These are phyloP conservation scores for Pascua guehoae DNA, from an alignment of 1,284 basidiomycete genomes.

Conservation along the genomic window DNA sequence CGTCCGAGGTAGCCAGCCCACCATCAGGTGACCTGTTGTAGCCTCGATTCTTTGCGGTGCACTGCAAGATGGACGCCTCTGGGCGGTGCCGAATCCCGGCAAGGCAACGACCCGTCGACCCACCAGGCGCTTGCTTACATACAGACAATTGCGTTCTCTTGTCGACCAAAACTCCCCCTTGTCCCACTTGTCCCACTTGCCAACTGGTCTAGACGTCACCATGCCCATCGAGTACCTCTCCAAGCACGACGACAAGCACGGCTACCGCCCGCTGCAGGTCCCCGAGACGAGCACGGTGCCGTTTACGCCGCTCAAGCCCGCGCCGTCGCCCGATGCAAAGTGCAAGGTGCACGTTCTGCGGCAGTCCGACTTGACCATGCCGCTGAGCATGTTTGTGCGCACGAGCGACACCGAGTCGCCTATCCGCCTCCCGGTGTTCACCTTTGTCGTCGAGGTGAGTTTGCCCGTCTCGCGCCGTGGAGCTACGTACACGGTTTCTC, in stretches of 20 bases:
- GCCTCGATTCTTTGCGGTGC: too few relatives aligned
- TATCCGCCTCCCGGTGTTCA: constrained; percentile 11
- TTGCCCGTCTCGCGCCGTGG: neutral
- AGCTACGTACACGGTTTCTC: neutral
- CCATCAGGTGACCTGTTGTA: too few relatives aligned
- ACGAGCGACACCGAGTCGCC: constrained; percentile 9
- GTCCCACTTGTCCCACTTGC: too few relatives aligned
- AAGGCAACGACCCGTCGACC: too few relatives aligned
- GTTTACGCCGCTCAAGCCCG: constrained; percentile 3
- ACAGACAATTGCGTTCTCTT: too few relatives aligned
- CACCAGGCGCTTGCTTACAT: too few relatives aligned
- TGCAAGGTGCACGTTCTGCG: constrained; percentile 12
- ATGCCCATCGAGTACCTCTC: constrained; percentile 10
- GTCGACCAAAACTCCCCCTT: too few relatives aligned
- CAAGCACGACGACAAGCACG: constrained; percentile 15
- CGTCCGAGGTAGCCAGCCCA: too few relatives aligned
- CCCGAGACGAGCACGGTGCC: constrained; percentile 5
- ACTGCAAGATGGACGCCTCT: too few relatives aligned
- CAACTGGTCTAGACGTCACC: neutral
- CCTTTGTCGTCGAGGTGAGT: constrained; percentile 15
- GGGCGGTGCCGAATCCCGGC: too few relatives aligned
- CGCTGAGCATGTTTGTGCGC: constrained; percentile 17
- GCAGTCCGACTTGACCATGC: constrained; percentile 16
- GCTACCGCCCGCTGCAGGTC: constrained; percentile 9
- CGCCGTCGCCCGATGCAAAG: constrained; percentile 7